Percentiles rank a stretch among this genome's conserved stretches.
Evolutionary conservation across 2,329 filamentous ascomycete genomes (phyloP).

Genomic region (Neurospora sp.): DNA sequence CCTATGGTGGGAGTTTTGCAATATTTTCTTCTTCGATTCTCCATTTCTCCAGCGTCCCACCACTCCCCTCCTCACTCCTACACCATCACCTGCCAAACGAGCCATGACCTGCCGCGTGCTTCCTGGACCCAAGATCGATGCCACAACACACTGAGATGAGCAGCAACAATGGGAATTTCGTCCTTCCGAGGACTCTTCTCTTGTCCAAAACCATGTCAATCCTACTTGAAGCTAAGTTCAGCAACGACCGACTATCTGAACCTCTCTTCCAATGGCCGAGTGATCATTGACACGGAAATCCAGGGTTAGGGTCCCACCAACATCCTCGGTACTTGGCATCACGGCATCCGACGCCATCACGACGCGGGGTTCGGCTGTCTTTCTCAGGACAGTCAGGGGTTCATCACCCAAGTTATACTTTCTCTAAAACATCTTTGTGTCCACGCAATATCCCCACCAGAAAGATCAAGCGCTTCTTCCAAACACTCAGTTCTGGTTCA

Average conservation of each 20-base stretch:
- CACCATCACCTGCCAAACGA: background rate
- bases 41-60: background rate
- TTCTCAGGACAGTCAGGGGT: background rate
- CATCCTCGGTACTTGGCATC: background rate
- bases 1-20: too few species aligned
- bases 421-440: too few species aligned
- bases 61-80: background rate
- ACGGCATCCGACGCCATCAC: background rate
- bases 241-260: background rate
- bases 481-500: background rate
- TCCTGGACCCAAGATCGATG: background rate
- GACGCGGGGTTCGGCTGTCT: background rate
- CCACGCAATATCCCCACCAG: too few species aligned
- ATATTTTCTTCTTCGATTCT: too few species aligned
- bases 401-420: background rate
- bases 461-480: too few species aligned
- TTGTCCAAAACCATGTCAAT: background rate
- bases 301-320: background rate
- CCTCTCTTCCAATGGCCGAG: background rate
- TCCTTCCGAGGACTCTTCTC: background rate
- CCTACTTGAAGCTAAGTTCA: background rate
- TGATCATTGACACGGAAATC: background rate
- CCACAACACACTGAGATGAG: background rate
- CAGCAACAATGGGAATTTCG: background rate
- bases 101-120: background rate